Evolutionary conservation across 139 green algal genomes (phyloP).

Genomic region (Chlamydomonas eustigma): DNA sequence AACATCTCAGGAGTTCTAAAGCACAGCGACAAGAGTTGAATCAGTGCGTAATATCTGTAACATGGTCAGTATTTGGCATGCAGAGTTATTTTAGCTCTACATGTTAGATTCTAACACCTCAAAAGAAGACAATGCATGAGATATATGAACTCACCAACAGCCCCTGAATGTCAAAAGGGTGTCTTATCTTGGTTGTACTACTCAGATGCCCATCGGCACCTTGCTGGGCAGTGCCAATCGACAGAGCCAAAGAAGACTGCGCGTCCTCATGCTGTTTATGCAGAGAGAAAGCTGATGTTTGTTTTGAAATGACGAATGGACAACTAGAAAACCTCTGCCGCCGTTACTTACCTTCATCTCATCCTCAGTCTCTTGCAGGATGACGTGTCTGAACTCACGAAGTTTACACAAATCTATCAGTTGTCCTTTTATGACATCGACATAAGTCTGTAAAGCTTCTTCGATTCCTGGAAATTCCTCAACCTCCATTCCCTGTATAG

Average conservation of each 20-base stretch:
- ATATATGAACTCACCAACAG: neutral
- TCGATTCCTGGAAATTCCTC: constrained; percentile 8
- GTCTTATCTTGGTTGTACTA: neutral
- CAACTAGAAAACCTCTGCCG: too few species aligned
- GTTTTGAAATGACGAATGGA: too few species aligned
- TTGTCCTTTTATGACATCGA: neutral
- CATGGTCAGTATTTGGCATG: too few species aligned
- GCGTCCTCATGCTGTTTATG: neutral
- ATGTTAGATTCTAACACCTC: too few species aligned
- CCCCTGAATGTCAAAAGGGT: neutral
- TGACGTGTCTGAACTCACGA: neutral
- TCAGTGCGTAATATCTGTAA: too few species aligned
- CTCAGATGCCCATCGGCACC: neutral
- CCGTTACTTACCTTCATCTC: constrained; percentile 1
- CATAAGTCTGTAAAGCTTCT: neutral
- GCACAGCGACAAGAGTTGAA: too few species aligned
- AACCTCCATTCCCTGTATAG: neutral
- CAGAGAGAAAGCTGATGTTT: neutral
- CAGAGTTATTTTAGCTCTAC: too few species aligned
- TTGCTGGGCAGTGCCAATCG: neutral
- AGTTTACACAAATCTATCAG: neutral
- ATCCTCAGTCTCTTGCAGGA: constrained; percentile 9
- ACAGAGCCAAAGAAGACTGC: neutral
- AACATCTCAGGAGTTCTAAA: too few species aligned
- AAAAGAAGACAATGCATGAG: too few species aligned